A percentile compares a stretch with the other conserved stretches of the same genome.
These are phyloP conservation scores for Fusarium miscanthi DNA, from an alignment of 2,329 filamentous ascomycete genomes.

Conservation along the genomic window DNA sequence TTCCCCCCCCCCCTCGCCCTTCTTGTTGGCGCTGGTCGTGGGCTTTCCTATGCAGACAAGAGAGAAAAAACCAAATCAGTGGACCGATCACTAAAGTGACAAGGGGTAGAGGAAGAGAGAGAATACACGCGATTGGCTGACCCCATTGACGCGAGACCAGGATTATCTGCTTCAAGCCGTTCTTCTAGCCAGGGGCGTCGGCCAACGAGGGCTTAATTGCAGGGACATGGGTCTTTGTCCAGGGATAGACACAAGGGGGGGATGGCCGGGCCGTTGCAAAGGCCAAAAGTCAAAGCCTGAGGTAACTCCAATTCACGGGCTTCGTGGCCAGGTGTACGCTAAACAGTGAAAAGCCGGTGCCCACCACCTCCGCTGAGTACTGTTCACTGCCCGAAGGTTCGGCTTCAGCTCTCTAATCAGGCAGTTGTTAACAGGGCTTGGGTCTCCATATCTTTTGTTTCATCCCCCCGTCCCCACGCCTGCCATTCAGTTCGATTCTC, in stretches of 20 bases:
- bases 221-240: conserved; percentile 19
- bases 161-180: conserved; percentile 32
- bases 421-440: conserved; percentile 3
- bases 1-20: not conserved
- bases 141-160: conserved; percentile 30
- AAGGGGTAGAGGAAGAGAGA: conserved; percentile 11
- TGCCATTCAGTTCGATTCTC: conserved; percentile 13
- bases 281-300: not conserved
- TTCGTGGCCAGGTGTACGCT: not conserved
- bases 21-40: conserved; percentile 29
- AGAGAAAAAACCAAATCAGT: conserved; percentile 31
- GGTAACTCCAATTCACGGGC: not conserved
- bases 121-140: conserved; percentile 23
- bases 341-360: conserved; percentile 4
- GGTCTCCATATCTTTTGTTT: conserved; percentile 45
- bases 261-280: conserved; percentile 33
- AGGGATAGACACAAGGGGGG: conserved; percentile 16
- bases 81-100: conserved; percentile 20
- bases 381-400: not conserved
- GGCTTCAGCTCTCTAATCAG: conserved; percentile 11
- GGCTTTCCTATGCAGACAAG: conserved; percentile 9
- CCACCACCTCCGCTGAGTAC: not conserved
- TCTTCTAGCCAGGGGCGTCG: conserved; percentile 40
- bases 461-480: conserved; percentile 41
- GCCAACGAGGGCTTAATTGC: conserved; percentile 11